Percentiles rank a stretch among this genome's conserved stretches.
These are phyloP conservation scores for Vigna hirtella DNA, from an alignment of 306 rosid species.

Conservation along the genomic window DNA sequence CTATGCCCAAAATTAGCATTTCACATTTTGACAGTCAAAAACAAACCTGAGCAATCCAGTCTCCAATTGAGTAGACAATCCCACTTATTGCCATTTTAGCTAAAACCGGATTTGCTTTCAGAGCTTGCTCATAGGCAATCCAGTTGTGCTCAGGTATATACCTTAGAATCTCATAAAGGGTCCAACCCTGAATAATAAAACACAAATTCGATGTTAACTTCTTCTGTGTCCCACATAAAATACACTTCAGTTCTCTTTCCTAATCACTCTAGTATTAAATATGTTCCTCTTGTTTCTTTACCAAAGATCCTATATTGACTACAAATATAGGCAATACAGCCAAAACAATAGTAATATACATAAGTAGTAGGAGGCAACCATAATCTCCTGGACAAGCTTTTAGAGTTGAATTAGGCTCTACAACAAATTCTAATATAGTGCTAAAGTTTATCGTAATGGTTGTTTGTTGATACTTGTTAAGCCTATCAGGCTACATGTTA, in stretches of 20 bases:
- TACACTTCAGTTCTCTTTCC: conserved; percentile 13
- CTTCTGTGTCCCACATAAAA: conserved; percentile 26
- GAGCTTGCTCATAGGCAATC: conserved; percentile 93
- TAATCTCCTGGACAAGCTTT: too few relatives aligned
- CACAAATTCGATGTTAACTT: conserved; percentile 31
- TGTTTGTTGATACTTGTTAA: neutral
- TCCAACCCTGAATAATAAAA: conserved; percentile 84
- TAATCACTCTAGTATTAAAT: neutral
- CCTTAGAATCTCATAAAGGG: conserved; percentile 86
- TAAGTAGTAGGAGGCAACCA: too few relatives aligned
- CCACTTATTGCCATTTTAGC: conserved; percentile 97
- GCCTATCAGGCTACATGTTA: neutral
- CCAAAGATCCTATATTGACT: neutral
- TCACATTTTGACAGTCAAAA: conserved; percentile 7
- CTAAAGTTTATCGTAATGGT: too few relatives aligned
- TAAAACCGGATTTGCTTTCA: conserved; percentile 81
- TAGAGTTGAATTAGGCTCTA: neutral
- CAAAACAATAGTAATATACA: neutral
- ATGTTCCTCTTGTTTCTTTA: neutral
- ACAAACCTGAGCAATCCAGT: conserved; percentile 95
- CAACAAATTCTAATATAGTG: too few relatives aligned
- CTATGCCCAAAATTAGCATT: conserved; percentile 10
- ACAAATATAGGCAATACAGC: neutral
- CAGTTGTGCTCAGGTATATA: conserved; percentile 98
- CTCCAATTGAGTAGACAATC: conserved; percentile 84